Evolutionary conservation across 176 grass and related monocot species (phyloP), one percentile per base, ranked within the genome.

Genomic region (Metroxylon sagu): DNA sequence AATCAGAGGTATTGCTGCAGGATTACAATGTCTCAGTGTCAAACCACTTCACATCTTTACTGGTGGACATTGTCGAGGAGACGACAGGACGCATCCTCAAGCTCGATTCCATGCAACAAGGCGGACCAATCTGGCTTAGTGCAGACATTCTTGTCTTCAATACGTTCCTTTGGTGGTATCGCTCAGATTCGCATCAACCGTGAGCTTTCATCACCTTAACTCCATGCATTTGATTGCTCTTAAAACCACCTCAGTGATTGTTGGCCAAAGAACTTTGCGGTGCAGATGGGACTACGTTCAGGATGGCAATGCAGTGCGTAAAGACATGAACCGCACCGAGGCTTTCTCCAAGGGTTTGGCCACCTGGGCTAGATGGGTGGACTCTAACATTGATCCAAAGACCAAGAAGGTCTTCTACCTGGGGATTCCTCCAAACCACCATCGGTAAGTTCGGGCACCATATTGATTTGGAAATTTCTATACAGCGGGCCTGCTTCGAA

Each of bases 121-220:
- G 62, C 3, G 77, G 31, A 0, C 49, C 48, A 49, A 55, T 50
- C 23, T 96, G 91, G 91, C 71, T 82, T 29, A 67, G 15, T 35
- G 83, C 83, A 28, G 83, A 96, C 23, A 77, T 90, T 12, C 79
- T 96, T 62, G 71, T 96, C 76, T 95, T 95, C 85, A 84, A 95
- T 70, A 76, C 85, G 0, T 86, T 82, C 82, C 90, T 89, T 69
- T 96, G 91, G 91, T 96, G 91, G 91, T n/a, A n/a, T n/a, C n/a
- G n/a, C n/a, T n/a, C n/a, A n/a, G n/a, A n/a, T n/a, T n/a, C n/a
- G n/a, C n/a, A n/a, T n/a, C n/a, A n/a, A n/a, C 77, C 83, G 86
- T 95, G 6, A 70, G 69, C 25, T 31, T 6, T 6, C 30, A 8
- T 6, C 6, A 1, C 7, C 30, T 6, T 7, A 6, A 31, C 7